Base-by-base conservation (phyloP, 1,139 yeast genomes). In the Yamadazyma friedrichii region DNA sequence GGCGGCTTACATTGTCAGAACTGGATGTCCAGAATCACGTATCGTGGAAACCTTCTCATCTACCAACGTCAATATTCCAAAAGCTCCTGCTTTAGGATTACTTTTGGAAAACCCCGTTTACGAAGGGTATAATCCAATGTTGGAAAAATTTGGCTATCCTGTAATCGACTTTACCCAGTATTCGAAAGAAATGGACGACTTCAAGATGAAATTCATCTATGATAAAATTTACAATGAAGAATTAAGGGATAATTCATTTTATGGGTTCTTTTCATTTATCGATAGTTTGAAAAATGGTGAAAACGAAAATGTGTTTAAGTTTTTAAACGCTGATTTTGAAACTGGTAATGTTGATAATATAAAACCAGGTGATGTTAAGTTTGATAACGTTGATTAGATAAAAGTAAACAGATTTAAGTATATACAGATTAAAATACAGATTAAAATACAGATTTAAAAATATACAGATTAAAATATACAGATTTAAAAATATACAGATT, bases 41-140 rank as follows among this genome's bases (percentile, higher is more conserved):
- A 87, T 93, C 49, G 60, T 69, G n/a, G 86, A 88, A 54, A 87
- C 95, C 4, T 93, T 88, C 58, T 81, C 82, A 2, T 74, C 80
- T 2, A 76, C 76, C 35, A 86, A 83, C 54, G 77, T 93, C 46
- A 89, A 89, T 58, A 87, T 93, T 49, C 99, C 99, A 40, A 94
- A 93, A 64, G 98, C 98, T 0, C 99, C 99, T 5, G 95, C 98
- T 29, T 71, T 93, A 48, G 99, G 99, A 0, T 71, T 93, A 44
- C 67, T 94, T 40, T 74, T 93, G 44, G 98, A 94, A 57, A 81
- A 85, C 44, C 98, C 98, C 0, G 95, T 91, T 10, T 93, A 88
- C 61, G 95, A 86, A 42, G 84, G 88, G 6, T 88, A 86, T 62
- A 93, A 93, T 62, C 70, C 74, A 17, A 78, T 80, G 54, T 71